A percentile compares a stretch with the other conserved stretches of the same genome.
phyloP scores from a whole-genome alignment of 139 green algal genomes.

The Chlamydomonas sp. region DNA sequence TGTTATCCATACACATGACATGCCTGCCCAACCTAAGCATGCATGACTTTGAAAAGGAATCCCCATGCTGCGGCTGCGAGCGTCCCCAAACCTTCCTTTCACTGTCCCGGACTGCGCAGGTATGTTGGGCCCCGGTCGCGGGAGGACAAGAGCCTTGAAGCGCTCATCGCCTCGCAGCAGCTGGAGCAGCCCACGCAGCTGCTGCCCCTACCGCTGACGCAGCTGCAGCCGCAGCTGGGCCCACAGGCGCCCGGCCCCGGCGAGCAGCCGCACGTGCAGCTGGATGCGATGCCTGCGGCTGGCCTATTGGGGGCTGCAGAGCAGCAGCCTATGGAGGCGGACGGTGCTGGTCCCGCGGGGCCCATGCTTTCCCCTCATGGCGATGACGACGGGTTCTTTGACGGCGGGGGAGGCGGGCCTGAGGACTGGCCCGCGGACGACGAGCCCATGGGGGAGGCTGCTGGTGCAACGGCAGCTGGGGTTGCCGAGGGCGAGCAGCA shows the following conservation, averaged over 20 bases:
- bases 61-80: too few species aligned
- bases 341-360: conserved; percentile 4
- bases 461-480: conserved; percentile 19
- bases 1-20: too few species aligned
- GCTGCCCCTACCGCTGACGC: neutral
- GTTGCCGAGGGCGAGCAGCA: conserved; percentile 18
- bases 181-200: neutral
- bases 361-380: neutral
- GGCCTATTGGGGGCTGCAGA: neutral
- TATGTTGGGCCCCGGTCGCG: conserved; percentile 3
- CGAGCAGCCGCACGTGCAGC: neutral
- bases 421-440: conserved; percentile 32
- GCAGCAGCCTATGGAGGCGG: conserved; percentile 1
- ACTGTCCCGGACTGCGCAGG: neutral
- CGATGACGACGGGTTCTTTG: conserved; percentile 19
- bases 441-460: neutral
- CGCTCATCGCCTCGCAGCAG: neutral
- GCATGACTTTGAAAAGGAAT: too few species aligned
- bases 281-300: neutral
- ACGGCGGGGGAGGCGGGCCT: neutral
- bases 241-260: conserved; percentile 1
- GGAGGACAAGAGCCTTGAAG: neutral
- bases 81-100: too few species aligned
- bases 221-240: neutral
- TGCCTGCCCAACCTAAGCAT: too few species aligned